Conservation (phyloP, 1,284 basidiomycete species). For the Ustilago nuda region DNA sequence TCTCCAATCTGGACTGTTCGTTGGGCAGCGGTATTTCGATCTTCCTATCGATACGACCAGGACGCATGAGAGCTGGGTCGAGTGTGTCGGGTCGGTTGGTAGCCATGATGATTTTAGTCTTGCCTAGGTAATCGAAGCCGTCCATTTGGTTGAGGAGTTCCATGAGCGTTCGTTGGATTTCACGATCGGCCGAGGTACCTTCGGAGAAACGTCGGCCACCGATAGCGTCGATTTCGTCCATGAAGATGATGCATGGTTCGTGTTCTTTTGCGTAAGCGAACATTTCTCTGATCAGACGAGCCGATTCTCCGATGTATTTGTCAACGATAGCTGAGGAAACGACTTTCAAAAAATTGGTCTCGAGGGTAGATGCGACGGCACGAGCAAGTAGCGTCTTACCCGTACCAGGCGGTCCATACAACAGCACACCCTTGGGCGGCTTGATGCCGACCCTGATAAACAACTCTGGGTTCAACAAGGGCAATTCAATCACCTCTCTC, state of each 20-base stretch:
- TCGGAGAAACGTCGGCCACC: conserved; percentile 88
- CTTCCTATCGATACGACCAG: conserved; percentile 95
- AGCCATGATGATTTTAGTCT: conserved; percentile 95
- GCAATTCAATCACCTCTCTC: conserved; percentile 96
- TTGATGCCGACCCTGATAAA: conserved; percentile 96
- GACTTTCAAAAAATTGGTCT: conserved; percentile 98
- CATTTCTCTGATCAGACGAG: conserved; percentile 94
- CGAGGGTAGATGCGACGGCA: conserved; percentile 93
- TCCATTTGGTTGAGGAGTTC: conserved; percentile 99
- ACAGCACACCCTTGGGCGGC: conserved; percentile 90
- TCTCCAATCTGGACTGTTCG: conserved; percentile 91
- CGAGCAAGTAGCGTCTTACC: conserved; percentile 95
- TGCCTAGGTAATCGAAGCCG: conserved; percentile 95
- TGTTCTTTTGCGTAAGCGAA: conserved; percentile 97
- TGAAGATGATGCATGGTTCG: conserved; percentile 98
- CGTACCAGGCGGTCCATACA: conserved; percentile 93
- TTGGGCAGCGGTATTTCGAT: conserved; percentile 98
- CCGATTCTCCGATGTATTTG: conserved; percentile 99
- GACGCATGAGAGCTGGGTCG: conserved; percentile 94
- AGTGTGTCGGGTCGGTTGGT: conserved; percentile 76
- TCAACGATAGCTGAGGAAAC: conserved; percentile 99
- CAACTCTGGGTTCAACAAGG: conserved; percentile 92
- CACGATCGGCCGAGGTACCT: conserved; percentile 96
- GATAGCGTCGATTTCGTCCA: conserved; percentile 86
- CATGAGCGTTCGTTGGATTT: conserved; percentile 99